Percentiles rank a stretch among this genome's conserved stretches.
Conservation (phyloP, 495 filamentous ascomycete genomes). For the Aspergillus steynii region DNA sequence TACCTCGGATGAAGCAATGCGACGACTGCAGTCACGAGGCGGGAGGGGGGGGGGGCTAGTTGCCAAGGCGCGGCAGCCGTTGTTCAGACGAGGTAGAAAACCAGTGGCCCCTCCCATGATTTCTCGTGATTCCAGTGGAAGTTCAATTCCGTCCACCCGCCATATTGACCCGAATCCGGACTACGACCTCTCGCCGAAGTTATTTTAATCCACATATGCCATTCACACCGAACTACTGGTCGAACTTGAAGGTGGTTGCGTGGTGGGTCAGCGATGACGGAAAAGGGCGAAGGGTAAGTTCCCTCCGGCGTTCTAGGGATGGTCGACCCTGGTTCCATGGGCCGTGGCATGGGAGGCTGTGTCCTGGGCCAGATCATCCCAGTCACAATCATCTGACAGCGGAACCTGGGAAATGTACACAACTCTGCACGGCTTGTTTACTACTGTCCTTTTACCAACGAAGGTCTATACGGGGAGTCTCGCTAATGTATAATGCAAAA, state of each 20-base stretch:
- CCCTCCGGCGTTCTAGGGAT: neutral
- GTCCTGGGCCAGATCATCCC: neutral
- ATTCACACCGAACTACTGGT: neutral
- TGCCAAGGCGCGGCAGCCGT: constrained; percentile 1
- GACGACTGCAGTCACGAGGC: neutral
- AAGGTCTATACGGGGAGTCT: constrained; percentile 13
- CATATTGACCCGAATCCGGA: too few species aligned
- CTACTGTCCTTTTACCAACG: neutral
- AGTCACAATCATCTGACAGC: neutral
- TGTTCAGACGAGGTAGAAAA: neutral
- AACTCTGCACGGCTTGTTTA: neutral
- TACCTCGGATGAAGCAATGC: neutral
- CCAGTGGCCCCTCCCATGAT: neutral
- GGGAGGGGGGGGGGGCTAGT: neutral
- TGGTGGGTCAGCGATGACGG: constrained; percentile 25
- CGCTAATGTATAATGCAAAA: constrained; percentile 28
- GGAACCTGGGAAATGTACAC: constrained; percentile 1
- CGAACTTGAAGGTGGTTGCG: constrained; percentile 6
- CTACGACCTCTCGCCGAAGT: too few species aligned
- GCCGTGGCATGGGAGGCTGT: constrained; percentile 5
- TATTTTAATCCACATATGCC: neutral
- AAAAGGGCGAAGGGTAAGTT: constrained; percentile 33
- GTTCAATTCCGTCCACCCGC: neutral
- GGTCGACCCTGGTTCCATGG: constrained; percentile 14
- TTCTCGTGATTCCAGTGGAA: too few species aligned